Percentiles rank a stretch among this genome's conserved stretches.
These are phyloP conservation scores for Eutrema japonicum DNA, from an alignment of 345 rosid species.

Conservation along the genomic window DNA sequence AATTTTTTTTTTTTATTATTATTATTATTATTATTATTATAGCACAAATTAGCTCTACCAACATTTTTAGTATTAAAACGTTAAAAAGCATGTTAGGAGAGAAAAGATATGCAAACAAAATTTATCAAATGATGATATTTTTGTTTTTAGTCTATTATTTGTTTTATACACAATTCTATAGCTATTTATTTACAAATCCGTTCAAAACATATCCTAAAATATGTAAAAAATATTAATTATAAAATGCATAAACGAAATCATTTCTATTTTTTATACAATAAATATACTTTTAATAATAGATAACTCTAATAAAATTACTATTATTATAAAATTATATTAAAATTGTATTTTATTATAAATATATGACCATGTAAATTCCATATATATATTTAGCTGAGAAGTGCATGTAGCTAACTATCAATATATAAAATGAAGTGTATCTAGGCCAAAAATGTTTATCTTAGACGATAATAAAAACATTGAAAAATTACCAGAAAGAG, in stretches of 20 bases:
- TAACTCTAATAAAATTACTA: background rate
- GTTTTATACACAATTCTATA: background rate
- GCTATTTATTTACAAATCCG: background rate
- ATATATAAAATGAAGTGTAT: background rate
- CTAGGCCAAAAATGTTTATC: background rate
- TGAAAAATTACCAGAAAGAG: constrained; percentile 46
- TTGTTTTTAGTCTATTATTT: background rate
- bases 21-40: background rate
- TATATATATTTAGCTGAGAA: background rate
- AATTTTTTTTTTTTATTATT: background rate
- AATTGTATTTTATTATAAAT: background rate
- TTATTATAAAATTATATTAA: too few species aligned
- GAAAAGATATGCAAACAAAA: background rate
- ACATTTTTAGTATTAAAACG: background rate
- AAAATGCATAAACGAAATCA: background rate
- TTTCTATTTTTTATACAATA: too few species aligned
- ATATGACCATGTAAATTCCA: background rate
- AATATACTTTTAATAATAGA: background rate
- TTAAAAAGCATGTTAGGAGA: constrained; percentile 1
- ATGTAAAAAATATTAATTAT: too few species aligned
- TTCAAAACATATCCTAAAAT: background rate
- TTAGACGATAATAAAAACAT: background rate
- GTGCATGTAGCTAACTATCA: background rate
- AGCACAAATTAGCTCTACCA: background rate
- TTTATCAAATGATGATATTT: background rate